A percentile compares a stretch with the other conserved stretches of the same genome.
These are phyloP conservation scores for Omphalea diandra DNA, from an alignment of 441 rosid species.

Conservation along the genomic window DNA sequence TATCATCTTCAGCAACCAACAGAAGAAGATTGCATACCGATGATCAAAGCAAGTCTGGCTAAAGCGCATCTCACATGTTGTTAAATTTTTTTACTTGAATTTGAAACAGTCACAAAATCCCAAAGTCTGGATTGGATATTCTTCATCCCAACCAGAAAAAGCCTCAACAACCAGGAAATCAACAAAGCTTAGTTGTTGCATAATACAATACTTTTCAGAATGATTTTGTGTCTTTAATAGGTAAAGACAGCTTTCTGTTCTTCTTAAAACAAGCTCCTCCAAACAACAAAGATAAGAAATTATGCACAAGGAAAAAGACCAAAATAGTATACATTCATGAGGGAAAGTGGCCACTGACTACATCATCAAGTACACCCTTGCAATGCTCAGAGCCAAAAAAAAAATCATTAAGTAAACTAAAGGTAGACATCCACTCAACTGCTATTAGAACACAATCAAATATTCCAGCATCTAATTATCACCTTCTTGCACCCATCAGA, in stretches of 20 bases:
- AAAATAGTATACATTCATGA: not conserved
- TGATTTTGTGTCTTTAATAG: not conserved
- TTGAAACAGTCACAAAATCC: too few relatives aligned
- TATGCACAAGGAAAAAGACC: too few relatives aligned
- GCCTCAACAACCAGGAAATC: not conserved
- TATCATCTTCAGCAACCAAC: conserved; percentile 1
- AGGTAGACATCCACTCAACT: not conserved
- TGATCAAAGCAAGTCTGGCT: not conserved
- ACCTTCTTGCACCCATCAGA: not conserved
- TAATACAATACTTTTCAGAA: not conserved
- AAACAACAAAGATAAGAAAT: too few relatives aligned
- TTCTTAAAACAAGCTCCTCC: not conserved
- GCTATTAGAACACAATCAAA: not conserved
- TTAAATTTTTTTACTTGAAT: not conserved
- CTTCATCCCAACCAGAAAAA: not conserved
- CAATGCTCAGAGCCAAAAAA: not conserved
- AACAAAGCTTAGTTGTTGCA: not conserved
- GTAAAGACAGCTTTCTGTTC: not conserved
- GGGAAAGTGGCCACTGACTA: not conserved
- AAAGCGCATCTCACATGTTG: too few relatives aligned
- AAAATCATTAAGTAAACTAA: not conserved
- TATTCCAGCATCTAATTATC: not conserved
- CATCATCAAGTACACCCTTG: not conserved
- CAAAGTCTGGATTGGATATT: too few relatives aligned
- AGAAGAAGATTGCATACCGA: not conserved